Percentiles rank a stretch among this genome's conserved stretches.
phyloP scores from a whole-genome alignment of 2,329 filamentous ascomycete genomes.

The Exophiala dermatitidis region DNA sequence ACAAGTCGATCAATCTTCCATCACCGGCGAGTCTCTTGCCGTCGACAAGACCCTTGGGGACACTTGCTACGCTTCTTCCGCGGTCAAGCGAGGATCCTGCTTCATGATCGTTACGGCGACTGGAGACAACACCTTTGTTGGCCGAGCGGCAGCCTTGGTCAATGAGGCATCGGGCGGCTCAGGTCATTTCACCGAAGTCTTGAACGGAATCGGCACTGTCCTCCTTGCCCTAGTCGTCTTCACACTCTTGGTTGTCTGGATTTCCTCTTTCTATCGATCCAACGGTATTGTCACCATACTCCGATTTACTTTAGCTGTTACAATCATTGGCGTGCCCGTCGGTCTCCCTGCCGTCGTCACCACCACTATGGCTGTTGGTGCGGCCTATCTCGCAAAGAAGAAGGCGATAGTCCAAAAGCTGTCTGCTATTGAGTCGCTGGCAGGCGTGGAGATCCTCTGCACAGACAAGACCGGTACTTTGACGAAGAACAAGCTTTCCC shows the following conservation, averaged over 20 bases:
- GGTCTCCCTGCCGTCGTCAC: conserved; percentile 90
- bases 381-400: conserved; percentile 84
- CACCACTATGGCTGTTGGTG: conserved; percentile 90
- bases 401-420: conserved; percentile 91
- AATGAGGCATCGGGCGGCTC: conserved; percentile 64
- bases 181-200: conserved; percentile 85
- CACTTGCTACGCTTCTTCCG: conserved; percentile 75
- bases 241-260: conserved; percentile 75
- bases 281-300: conserved; percentile 73
- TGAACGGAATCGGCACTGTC: conserved; percentile 77
- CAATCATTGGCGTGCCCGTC: conserved; percentile 85
- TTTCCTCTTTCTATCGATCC: conserved; percentile 80
- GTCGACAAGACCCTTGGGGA: conserved; percentile 82
- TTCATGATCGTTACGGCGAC: conserved; percentile 76
- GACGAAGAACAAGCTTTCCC: conserved; percentile 88
- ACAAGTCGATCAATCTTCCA: conserved; percentile 85
- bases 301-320: conserved; percentile 78
- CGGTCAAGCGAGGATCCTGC: conserved; percentile 83
- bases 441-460: conserved; percentile 88
- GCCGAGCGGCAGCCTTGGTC: conserved; percentile 78
- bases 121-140: conserved; percentile 85
- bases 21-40: conserved; percentile 85
- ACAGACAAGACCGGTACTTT: conserved; percentile 91
- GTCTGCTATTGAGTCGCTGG: conserved; percentile 82
- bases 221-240: conserved; percentile 73